A percentile compares a stretch with the other conserved stretches of the same genome.
These are phyloP conservation scores for Candida coleopterorum DNA, from an alignment of 805 yeast species.

Conservation along the genomic window DNA sequence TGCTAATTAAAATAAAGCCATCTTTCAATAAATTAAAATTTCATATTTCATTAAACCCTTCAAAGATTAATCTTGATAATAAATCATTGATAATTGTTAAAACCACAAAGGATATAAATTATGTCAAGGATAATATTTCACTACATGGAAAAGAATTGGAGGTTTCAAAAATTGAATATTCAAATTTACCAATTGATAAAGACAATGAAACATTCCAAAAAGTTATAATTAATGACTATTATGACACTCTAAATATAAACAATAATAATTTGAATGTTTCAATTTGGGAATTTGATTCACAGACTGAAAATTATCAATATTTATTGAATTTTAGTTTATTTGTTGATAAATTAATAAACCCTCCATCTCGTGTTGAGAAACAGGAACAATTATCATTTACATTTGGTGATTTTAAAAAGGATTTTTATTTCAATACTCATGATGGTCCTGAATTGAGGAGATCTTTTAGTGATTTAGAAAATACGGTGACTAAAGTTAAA, in stretches of 20 bases:
- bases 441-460: conserved; percentile 43
- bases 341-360: conserved; percentile 15
- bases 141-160: conserved; percentile 11
- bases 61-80: background rate
- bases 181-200: conserved; percentile 23
- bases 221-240: conserved; percentile 25
- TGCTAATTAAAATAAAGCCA: conserved; percentile 25
- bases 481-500: conserved; percentile 23
- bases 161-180: conserved; percentile 25
- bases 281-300: conserved; percentile 21
- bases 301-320: conserved; percentile 11
- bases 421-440: conserved; percentile 31
- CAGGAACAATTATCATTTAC: conserved; percentile 6
- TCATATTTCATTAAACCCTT: conserved; percentile 20
- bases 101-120: conserved; percentile 14
- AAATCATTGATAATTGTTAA: conserved; percentile 31
- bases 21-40: conserved; percentile 22
- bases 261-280: conserved; percentile 18
- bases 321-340: conserved; percentile 24
- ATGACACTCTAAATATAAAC: conserved; percentile 11
- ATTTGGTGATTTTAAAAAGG: conserved; percentile 21
- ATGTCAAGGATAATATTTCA: conserved; percentile 1
- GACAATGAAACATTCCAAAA: conserved; percentile 15
- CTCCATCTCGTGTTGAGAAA: background rate
- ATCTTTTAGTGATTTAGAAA: conserved; percentile 27